These are phyloP conservation scores for Blepharisma undulans DNA, from an alignment of 169 alveolate genomes.

Conservation along the genomic window DNA sequence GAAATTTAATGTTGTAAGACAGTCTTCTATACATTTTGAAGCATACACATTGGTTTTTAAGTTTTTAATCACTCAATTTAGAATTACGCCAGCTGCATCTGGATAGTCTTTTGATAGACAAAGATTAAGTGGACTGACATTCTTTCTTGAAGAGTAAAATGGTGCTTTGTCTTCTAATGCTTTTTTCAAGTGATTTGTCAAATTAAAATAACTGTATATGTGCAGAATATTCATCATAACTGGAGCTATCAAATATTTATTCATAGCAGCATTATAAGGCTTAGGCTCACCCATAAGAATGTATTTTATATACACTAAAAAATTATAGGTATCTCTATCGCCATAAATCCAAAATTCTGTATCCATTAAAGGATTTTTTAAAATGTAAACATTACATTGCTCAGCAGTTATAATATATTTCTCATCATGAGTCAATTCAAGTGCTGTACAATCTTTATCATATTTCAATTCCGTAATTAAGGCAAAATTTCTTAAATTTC, in stretches of 20 bases:
- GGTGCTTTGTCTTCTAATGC: constrained; percentile 10
- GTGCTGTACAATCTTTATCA: not conserved
- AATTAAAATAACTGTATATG: constrained; percentile 24
- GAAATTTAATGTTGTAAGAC: not conserved
- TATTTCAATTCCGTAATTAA: not conserved
- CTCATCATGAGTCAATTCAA: not conserved
- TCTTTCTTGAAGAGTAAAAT: not conserved
- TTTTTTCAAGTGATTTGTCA: not conserved
- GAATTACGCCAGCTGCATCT: not conserved
- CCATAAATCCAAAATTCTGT: not conserved
- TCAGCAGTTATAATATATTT: not conserved
- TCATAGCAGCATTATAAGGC: not conserved
- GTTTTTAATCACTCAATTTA: not conserved
- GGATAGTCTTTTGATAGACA: not conserved
- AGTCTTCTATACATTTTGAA: not conserved
- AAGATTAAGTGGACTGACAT: not conserved
- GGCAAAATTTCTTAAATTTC: not conserved
- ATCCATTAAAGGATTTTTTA: not conserved
- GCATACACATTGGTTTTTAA: not conserved
- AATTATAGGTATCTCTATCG: not conserved
- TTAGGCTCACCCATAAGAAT: not conserved
- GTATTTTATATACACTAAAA: not conserved
- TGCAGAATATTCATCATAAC: not conserved
- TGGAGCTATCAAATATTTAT: constrained; percentile 16
- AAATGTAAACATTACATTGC: not conserved